These are phyloP conservation scores for Yarrowia sp. DNA, from an alignment of 805 yeast species.

Conservation along the genomic window DNA sequence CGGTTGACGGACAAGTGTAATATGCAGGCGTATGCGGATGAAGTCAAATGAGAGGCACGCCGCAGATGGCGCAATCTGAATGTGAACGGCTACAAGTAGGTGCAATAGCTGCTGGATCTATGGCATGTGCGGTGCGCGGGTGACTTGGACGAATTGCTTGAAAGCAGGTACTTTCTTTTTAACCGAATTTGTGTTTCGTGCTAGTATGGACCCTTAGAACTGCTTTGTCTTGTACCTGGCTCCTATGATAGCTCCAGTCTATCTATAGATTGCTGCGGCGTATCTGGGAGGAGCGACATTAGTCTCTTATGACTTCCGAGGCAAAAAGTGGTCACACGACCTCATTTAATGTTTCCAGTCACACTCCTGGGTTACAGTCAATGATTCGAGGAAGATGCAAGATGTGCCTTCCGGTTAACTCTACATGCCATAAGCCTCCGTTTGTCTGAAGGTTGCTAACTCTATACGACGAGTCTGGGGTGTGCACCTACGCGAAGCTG, in stretches of 20 bases:
- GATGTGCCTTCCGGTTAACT: conserved; percentile 3
- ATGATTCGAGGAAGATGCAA: conserved; percentile 26
- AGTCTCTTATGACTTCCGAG: not conserved
- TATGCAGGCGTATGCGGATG: conserved; percentile 12
- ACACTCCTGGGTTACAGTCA: conserved; percentile 16
- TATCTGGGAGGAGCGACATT: not conserved
- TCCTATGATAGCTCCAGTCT: not conserved
- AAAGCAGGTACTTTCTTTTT: not conserved
- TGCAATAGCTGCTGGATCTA: not conserved
- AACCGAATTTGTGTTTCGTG: not conserved
- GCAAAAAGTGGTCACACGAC: conserved; percentile 24
- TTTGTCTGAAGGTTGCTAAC: conserved; percentile 31
- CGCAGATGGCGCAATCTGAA: conserved; percentile 11
- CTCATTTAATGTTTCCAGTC: conserved; percentile 2
- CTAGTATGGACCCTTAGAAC: not conserved
- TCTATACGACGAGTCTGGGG: conserved; percentile 8
- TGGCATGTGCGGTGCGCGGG: not conserved
- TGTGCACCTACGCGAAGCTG: conserved; percentile 2
- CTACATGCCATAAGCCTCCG: conserved; percentile 2
- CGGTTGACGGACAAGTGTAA: conserved; percentile 1
- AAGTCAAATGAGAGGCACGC: not conserved
- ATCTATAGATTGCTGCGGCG: conserved; percentile 3
- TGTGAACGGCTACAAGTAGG: not conserved
- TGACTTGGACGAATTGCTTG: not conserved
- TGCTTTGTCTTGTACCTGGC: no score